Base-by-base conservation (phyloP, 148 eudicot genomes). In the Rhododendron vialii region DNA sequence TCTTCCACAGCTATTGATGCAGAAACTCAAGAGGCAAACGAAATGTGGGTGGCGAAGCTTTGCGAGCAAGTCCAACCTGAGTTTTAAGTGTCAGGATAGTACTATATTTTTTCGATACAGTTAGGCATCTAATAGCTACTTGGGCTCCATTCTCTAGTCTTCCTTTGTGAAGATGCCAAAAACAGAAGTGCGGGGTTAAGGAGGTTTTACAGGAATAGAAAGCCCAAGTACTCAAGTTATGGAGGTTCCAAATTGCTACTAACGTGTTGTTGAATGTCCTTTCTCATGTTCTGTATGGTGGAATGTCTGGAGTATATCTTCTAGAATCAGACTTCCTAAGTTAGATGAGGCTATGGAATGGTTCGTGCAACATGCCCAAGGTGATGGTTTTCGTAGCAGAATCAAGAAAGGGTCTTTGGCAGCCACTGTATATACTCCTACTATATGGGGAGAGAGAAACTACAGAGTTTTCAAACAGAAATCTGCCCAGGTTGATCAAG, bases 11-110 rank as follows among this genome's bases (percentile, higher is more conserved):
- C 71, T 83, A 67, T 91, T 89, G 45, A 94, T 92, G 92, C 95
- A 92, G 88, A 91, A 91, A 14, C 98, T 95, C 81, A 94, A 84
- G 26, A 94, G 92, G 89, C 93, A 92, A 84, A 93, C 95, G 82
- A 94, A 86, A 87, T 94, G 89, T 48, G 89, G 93, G 84, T 94
- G 94, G 20, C 94, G 90, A 83, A 93, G 91, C 90, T 91, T 93
- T 82, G 94, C 94, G 87, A 93, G 85, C 48, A 94, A 88, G 86
- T 94, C 94, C 87, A 94, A 59, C 88, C 98, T 86, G 55, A 94
- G 92, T 69, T 93, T 93, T 94, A 51, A 93, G 94, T 59, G 91
- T 93, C 48, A 93, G 85, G 77, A 86, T 84, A 35, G 94, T 92
- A 30, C 30, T 30, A 83, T 86, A 92, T 63, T 89, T 92, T 38